phyloP scores from a whole-genome alignment of 108 stramenopile genomes.

The Stephanodiscus triporus region DNA sequence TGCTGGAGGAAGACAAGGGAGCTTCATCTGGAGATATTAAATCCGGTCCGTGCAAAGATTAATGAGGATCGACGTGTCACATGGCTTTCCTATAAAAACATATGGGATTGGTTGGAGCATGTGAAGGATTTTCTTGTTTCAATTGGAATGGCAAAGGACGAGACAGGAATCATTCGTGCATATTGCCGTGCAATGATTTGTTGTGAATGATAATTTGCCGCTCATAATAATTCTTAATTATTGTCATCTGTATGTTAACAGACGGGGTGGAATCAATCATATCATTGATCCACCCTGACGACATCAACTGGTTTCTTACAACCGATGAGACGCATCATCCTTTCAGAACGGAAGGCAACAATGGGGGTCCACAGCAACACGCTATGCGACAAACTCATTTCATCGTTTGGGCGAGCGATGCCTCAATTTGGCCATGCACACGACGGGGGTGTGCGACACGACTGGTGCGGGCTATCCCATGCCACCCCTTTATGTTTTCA shows the following conservation, averaged over 20 bases:
- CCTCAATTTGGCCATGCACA: background rate
- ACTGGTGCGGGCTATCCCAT: background rate
- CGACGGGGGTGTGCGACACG: background rate
- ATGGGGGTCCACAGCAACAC: background rate
- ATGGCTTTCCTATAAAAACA: no score
- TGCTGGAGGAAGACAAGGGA: no score
- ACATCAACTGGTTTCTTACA: background rate
- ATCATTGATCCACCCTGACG: conserved; percentile 1
- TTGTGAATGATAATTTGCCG: no score
- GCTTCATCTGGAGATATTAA: no score
- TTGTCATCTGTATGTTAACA: background rate
- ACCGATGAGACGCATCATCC: background rate
- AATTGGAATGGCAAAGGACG: no score
- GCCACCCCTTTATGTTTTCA: background rate
- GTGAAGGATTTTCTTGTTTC: no score
- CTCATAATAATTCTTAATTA: background rate
- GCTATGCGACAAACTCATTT: background rate
- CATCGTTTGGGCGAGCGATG: background rate
- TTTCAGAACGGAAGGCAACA: no score
- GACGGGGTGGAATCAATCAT: background rate
- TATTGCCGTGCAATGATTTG: no score
- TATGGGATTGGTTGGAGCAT: no score
- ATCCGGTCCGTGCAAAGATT: no score
- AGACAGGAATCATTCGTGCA: no score
- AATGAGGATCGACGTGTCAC: no score